Base-by-base conservation (phyloP, 2,329 filamentous ascomycete genomes). In the Diaporthe vaccinii region DNA sequence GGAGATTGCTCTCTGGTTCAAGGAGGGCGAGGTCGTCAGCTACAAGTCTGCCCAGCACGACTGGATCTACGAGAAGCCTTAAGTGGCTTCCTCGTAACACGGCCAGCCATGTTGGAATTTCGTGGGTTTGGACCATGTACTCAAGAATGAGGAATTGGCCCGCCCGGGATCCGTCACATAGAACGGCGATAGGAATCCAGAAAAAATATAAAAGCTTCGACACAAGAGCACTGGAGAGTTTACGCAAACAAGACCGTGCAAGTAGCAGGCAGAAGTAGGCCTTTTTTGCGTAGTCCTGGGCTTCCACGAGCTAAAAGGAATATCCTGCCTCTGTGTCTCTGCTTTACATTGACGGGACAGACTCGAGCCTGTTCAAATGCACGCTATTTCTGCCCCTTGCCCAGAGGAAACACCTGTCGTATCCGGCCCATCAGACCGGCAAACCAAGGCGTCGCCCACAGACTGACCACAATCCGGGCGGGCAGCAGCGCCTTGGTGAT, bases 1-100 rank as follows among this genome's bases (percentile, higher is more conserved):
- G 94, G 97, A 99, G 91, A 99, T 99, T 85, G 93, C 93, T 83
- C 93, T 98, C 85, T 99, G 97, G 97, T 99, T 99, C 94, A 93
- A 94, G 88, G 89, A 94, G 81, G 92, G 92, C 81, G 97, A 98
- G 87, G 85, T 98, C 84, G 87, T 95, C 87, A 90, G 85, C 88
- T 98, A 94, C 92, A 96, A 97, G 91, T 89, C 90, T 81, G 90
- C 94, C 85, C 91, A 94, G 89, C 91, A 94, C 88, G 92, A 94
- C 90, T 98, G 97, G 97, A 90, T 98, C 90, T 98, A 98, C 91
- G 97, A 99, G 94, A 96, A 97, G 91, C 81, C 88, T 78, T 89
- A 88, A 84, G 81, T 77, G 49, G 65, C 36, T 55, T 25, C 34
- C 34, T 69, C 49, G 31, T 6, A 8, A 28, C n/a, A 69, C 34